Conservation (phyloP, 352 stramenopile species). For the Pelagophyceae sp. region DNA sequence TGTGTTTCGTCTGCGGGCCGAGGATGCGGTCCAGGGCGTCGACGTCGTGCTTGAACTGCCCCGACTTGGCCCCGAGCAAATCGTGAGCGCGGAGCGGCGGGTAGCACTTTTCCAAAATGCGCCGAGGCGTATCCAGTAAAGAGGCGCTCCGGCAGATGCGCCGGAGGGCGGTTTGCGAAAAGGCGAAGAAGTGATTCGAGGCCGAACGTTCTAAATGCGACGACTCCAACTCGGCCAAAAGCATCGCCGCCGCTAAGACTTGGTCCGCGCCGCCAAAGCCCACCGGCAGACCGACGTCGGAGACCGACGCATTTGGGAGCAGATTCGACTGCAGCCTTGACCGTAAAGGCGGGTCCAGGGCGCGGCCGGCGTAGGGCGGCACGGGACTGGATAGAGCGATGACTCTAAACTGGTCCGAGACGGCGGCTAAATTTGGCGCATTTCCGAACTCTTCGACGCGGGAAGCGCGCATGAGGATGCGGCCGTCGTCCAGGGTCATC, state of each 20-base stretch:
- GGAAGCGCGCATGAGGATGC: constrained; percentile 64
- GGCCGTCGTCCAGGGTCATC: constrained; percentile 84
- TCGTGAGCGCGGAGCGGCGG: background rate
- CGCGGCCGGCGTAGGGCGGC: constrained; percentile 35
- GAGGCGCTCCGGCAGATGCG: background rate
- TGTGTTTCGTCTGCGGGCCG: too few species aligned
- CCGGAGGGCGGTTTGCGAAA: background rate
- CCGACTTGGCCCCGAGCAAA: background rate
- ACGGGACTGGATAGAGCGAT: constrained; percentile 56
- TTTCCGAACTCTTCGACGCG: constrained; percentile 12
- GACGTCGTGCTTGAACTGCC: background rate
- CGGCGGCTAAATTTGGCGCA: constrained; percentile 19
- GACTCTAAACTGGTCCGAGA: constrained; percentile 82
- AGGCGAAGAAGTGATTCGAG: background rate
- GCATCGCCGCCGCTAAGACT: background rate
- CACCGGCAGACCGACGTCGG: background rate
- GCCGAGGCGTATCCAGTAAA: background rate
- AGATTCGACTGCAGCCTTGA: constrained; percentile 25
- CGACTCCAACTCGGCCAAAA: background rate
- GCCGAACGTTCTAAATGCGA: background rate
- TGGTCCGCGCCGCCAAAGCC: background rate
- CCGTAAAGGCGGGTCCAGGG: constrained; percentile 51
- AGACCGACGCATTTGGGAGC: background rate
- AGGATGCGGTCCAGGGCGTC: background rate
- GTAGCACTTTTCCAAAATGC: background rate